Conservation (phyloP, 495 filamentous ascomycete genomes). For the Daldinia concentrica region DNA sequence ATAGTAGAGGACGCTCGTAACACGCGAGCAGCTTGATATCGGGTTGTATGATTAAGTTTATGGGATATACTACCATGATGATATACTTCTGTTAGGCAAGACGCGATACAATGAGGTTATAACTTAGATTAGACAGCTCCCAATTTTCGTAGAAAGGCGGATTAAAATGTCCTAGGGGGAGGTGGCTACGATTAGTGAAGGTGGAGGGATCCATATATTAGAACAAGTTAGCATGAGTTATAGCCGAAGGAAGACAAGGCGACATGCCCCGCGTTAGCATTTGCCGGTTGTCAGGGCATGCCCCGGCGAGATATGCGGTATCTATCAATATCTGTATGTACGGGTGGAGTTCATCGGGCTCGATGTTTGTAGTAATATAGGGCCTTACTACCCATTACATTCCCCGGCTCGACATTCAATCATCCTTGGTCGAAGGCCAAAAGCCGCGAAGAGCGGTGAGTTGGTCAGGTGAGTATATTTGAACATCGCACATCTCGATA, state of each 20-base stretch:
- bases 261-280: neutral
- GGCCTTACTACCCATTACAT: neutral
- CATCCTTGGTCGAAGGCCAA: neutral
- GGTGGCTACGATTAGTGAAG: neutral
- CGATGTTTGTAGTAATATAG: constrained; percentile 1
- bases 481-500: neutral
- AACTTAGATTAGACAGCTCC: neutral
- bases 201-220: neutral
- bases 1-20: neutral
- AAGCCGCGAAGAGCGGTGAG: neutral
- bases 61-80: neutral
- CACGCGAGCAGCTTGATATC: neutral
- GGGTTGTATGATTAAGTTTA: neutral
- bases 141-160: neutral
- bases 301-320: neutral
- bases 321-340: constrained; percentile 2
- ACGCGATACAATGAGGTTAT: neutral
- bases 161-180: neutral
- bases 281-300: neutral
- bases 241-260: neutral
- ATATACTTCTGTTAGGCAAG: neutral
- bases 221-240: neutral
- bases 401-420: neutral
- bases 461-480: neutral
- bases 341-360: neutral